Conservation (phyloP, 2,329 filamentous ascomycete genomes). For the Decorospora gaudefroyi region DNA sequence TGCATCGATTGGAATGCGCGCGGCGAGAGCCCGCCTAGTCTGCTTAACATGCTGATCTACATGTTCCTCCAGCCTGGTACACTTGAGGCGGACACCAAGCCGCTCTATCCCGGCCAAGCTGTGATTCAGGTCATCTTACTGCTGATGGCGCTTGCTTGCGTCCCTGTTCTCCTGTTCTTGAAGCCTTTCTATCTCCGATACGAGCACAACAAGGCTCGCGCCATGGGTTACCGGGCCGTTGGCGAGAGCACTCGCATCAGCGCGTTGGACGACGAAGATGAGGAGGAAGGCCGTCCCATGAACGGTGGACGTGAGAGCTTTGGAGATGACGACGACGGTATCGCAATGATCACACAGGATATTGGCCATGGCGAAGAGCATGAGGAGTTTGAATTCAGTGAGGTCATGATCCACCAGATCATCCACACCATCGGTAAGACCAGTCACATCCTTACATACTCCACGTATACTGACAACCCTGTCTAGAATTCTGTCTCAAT, state of each 20-base stretch:
- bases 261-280: constrained; percentile 86
- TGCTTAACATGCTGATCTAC: constrained; percentile 99
- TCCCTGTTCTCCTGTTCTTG: constrained; percentile 87
- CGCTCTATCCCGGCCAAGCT: constrained; percentile 77
- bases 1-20: constrained; percentile 79
- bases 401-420: constrained; percentile 98
- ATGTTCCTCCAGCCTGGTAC: constrained; percentile 94
- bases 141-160: constrained; percentile 80
- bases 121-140: constrained; percentile 77
- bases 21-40: constrained; percentile 73
- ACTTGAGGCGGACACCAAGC: constrained; percentile 62
- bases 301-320: constrained; percentile 68
- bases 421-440: constrained; percentile 94
- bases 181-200: constrained; percentile 95
- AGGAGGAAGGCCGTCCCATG: constrained; percentile 61
- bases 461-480: constrained; percentile 29
- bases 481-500: constrained; percentile 92
- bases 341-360: constrained; percentile 87
- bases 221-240: constrained; percentile 88
- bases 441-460: not conserved
- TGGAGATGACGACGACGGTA: constrained; percentile 77
- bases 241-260: constrained; percentile 87
- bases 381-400: constrained; percentile 95
- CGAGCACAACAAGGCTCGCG: constrained; percentile 88
- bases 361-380: constrained; percentile 75